Evolutionary conservation across 2,329 filamentous ascomycete genomes (phyloP), one percentile per base, ranked within the genome.

Genomic region (Bimuria novae-zelandiae): DNA sequence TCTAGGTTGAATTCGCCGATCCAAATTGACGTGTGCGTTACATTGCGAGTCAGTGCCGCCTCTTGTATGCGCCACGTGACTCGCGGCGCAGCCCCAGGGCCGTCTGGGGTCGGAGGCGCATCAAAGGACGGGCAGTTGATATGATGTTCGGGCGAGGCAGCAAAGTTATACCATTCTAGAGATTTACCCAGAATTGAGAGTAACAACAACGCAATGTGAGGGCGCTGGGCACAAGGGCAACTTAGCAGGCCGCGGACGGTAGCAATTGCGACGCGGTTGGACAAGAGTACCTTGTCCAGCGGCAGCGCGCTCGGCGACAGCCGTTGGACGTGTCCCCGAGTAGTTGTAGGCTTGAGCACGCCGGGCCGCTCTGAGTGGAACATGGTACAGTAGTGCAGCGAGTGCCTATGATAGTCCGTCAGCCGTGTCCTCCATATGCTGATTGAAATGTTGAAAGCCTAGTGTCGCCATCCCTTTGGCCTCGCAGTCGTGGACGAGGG

Each of bases 211-310:
- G 41, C 41, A 17, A 51, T 32, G 21, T 51, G 41, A 2, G 49
- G 29, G 14, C 46, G 49, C 12, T 51, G 49, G 3, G 49, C 41
- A 25, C 49, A 51, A 14, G 42, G n/a, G 16, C 49, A 51, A 12
- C 33, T 19, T 16, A 51, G 3, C 7, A 51, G 16, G 11, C 16
- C 6, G 21, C 7, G 14, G 3, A 51, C 6, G 3, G 41, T 45
- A n/a, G 16, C 25, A 4, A 46, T 14, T 4, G 49, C 49, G 11
- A 45, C 11, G 2, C 33, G 49, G 8, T 40, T 51, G 33, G 22
- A 12, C 4, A 21, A 29, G 7, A 51, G 23, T 10, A 51, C 43
- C 12, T 41, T 45, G 14, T 51, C 49, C 3, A 45, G 29, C 25
- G 49, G 42, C 5, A 35, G 33, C 7, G 12, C 5, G 1, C 35